Conservation (phyloP, 805 yeast species). For the Candida incommunis region DNA sequence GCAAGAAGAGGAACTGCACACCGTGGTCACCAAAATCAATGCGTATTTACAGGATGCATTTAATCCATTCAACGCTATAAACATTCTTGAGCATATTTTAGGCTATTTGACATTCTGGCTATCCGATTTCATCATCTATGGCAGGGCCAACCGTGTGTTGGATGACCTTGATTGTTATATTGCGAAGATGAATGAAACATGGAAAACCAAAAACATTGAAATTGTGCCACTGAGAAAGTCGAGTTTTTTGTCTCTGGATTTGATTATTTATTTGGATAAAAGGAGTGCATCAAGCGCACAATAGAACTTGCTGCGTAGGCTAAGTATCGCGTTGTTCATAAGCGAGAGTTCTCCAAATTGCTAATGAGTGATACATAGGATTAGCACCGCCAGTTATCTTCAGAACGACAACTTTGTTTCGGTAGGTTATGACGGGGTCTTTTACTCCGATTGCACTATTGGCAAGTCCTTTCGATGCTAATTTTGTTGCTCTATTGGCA, state of each 20-base stretch:
- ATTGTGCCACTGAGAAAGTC: constrained; percentile 8
- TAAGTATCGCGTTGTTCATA: too few relatives aligned
- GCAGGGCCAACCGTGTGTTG: constrained; percentile 20
- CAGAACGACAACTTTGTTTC: too few relatives aligned
- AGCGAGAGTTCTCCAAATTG: too few relatives aligned
- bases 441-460: too few relatives aligned
- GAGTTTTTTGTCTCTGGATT: constrained; percentile 10
- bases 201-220: constrained; percentile 2
- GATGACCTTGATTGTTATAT: constrained; percentile 31
- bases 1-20: constrained; percentile 24
- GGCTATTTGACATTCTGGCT: constrained; percentile 30
- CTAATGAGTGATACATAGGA: too few relatives aligned
- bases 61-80: constrained; percentile 25
- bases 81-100: constrained; percentile 24
- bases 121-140: constrained; percentile 25
- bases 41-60: constrained; percentile 26
- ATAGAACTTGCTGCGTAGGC: too few relatives aligned
- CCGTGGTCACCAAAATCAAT: constrained; percentile 34
- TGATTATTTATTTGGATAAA: too few relatives aligned
- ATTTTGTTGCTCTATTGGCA: too few relatives aligned
- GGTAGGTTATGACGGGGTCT: too few relatives aligned
- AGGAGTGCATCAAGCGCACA: too few relatives aligned
- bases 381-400: too few relatives aligned
- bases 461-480: too few relatives aligned
- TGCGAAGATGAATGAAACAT: constrained; percentile 6